Evolutionary conservation across 2,329 filamentous ascomycete genomes (phyloP).

Genomic region (Metarhizium album): DNA sequence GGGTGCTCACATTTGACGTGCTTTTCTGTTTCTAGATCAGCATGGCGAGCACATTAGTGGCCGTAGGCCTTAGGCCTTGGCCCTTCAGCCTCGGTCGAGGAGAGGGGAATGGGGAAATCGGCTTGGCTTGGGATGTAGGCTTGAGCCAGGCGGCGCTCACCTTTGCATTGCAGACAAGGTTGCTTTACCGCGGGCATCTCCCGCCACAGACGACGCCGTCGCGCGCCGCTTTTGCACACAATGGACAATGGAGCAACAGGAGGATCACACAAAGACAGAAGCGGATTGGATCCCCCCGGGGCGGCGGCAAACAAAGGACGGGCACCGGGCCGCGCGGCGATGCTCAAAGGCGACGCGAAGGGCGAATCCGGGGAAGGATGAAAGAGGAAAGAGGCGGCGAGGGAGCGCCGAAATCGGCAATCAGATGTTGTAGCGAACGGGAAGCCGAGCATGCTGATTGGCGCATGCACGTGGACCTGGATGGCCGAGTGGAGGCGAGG

Average conservation of each 20-base stretch:
- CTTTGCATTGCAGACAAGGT: constrained; percentile 26
- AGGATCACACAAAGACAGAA: neutral
- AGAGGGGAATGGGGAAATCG: too few species aligned
- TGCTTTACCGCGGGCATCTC: constrained; percentile 23
- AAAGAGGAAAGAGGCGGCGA: neutral
- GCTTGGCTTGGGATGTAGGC: too few species aligned
- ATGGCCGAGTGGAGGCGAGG: too few species aligned
- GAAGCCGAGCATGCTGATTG: too few species aligned
- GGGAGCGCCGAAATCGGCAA: neutral
- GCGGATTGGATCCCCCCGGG: neutral
- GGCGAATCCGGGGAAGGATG: neutral
- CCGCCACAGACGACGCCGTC: neutral
- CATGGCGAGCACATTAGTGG: too few species aligned
- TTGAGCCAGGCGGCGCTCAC: constrained; percentile 8
- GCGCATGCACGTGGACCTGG: too few species aligned
- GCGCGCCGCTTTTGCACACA: neutral
- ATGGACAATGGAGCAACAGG: too few species aligned
- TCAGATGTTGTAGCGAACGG: too few species aligned
- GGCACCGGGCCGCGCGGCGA: too few species aligned
- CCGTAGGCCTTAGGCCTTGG: neutral
- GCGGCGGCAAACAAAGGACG: too few species aligned
- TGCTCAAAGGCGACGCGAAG: too few species aligned
- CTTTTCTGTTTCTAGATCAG: constrained; percentile 18
- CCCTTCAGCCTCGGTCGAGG: too few species aligned
- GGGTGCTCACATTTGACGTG: constrained; percentile 24